phyloP scores from a whole-genome alignment of 495 filamentous ascomycete species.

The Penicillium silybi region DNA sequence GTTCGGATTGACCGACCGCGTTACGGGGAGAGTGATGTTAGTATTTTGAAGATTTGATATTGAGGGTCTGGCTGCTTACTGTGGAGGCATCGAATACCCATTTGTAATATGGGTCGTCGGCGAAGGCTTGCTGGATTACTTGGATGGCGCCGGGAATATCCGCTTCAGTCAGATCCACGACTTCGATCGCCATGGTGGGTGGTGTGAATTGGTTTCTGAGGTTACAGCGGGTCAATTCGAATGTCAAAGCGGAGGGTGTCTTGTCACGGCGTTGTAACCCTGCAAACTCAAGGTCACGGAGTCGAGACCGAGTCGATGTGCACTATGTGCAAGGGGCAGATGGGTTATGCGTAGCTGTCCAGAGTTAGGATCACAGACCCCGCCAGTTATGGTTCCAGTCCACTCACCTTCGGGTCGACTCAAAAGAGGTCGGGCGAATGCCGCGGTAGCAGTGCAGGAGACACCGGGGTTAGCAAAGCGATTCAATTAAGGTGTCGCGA shows the following conservation, averaged over 20 bases:
- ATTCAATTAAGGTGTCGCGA: slow-evolving; percentile 2
- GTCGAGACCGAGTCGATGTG: background rate
- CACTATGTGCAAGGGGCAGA: background rate
- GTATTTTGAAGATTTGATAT: background rate
- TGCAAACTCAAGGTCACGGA: background rate
- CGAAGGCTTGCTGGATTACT: slow-evolving; percentile 54
- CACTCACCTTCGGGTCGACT: background rate
- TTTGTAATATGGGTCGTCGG: slow-evolving; percentile 60
- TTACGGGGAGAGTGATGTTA: slow-evolving; percentile 18
- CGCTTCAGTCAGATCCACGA: slow-evolving; percentile 49
- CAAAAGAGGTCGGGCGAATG: background rate
- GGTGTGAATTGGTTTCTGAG: background rate
- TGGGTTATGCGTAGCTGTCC: background rate
- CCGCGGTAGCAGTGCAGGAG: background rate
- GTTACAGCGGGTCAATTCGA: background rate
- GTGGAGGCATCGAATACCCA: slow-evolving; percentile 56
- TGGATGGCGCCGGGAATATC: slow-evolving; percentile 59
- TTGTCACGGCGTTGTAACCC: background rate
- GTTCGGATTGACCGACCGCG: slow-evolving; percentile 10
- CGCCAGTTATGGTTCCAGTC: background rate
- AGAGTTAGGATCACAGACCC: background rate
- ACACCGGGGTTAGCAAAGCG: background rate
- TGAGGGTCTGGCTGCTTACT: slow-evolving; percentile 23
- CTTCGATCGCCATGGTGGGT: slow-evolving; percentile 45
- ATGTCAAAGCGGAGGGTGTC: too few species aligned